phyloP scores from a whole-genome alignment of 805 yeast species.

The Kodamaea restingae region DNA sequence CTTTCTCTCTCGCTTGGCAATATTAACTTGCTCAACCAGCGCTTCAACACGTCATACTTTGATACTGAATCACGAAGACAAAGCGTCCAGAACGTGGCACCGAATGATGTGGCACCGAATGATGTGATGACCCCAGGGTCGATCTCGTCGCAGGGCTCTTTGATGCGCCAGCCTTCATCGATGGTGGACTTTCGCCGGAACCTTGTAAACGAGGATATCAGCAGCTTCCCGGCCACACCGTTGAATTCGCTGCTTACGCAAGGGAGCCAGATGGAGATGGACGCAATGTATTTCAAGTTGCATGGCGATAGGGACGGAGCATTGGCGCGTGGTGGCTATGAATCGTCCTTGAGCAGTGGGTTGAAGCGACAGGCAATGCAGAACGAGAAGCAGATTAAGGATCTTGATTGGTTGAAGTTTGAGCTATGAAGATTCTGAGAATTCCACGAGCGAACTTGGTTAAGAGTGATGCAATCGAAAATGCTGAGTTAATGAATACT shows the following conservation, averaged over 20 bases:
- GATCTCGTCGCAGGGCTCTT: constrained; percentile 9
- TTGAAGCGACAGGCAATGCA: constrained; percentile 8
- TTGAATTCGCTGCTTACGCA: constrained; percentile 11
- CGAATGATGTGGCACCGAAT: constrained; percentile 1
- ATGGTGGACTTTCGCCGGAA: constrained; percentile 7
- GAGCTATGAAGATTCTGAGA: too few relatives aligned
- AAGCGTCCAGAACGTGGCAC: constrained; percentile 9
- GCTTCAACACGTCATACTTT: constrained; percentile 17
- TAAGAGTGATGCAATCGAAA: too few relatives aligned
- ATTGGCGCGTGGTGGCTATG: constrained; percentile 11
- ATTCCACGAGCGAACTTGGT: not conserved
- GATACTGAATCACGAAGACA: constrained; percentile 16
- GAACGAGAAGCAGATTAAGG: constrained; percentile 16
- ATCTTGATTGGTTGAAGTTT: constrained; percentile 33
- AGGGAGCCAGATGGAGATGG: constrained; percentile 9
- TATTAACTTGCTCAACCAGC: constrained; percentile 20
- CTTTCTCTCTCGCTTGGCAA: constrained; percentile 24
- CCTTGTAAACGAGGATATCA: constrained; percentile 1
- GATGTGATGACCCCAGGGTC: constrained; percentile 11
- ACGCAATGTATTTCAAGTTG: constrained; percentile 6
- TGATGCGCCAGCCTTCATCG: constrained; percentile 6
- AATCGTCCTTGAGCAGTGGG: constrained; percentile 9
- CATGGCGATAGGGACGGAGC: constrained; percentile 10
- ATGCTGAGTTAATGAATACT: too few relatives aligned
- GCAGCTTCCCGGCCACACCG: constrained; percentile 14